Base-by-base conservation (phyloP, 1,284 basidiomycete genomes). In the Psilocybe mexicana region DNA sequence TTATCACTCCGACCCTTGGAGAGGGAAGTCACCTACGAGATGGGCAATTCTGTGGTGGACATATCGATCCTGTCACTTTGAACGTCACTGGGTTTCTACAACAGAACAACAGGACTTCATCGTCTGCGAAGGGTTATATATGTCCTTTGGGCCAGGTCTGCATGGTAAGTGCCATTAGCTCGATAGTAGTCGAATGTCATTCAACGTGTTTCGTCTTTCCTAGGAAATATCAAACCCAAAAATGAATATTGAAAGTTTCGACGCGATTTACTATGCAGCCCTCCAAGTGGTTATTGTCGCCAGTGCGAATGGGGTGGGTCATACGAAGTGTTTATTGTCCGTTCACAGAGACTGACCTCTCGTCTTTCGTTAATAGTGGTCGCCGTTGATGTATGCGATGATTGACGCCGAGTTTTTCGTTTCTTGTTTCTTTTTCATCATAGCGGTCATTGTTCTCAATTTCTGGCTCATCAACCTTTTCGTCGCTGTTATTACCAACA, bases 391-490 rank as follows among this genome's bases (percentile, higher is more conserved):
- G 96, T 98, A 98, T 73, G 72, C 77, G 44, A 90, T 94, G 80
- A 93, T 98, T 74, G 93, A 96, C 66, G 82, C 96, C 1, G 96
- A 99, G 70, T 96, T 91, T 74, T 94, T 92, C 69, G 74, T 89
- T 6, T 94, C 94, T 0, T 90, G 85, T 65, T 76, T 95, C 61
- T 98, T 94, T 76, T 98, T 95, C 76, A 90, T 98, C 64, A 74
- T 90, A 54, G 89, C 88, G 58, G 78, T 95, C 60, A 76, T 96
- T 62, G 83, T 96, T 8, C 81, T 96, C 64, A 96, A 96, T 72
- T 93, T 96, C 69, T 96, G 94, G 93, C 79, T 98, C 57, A 90
- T 96, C 79, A 96, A 97, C 71, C 75, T 97, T 59, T 93, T 98
- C 71, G 94, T 98, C 59, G 96, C 96, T 30, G 96, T 98, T 44